phyloP scores from a whole-genome alignment of 768 basidiomycete genomes.

The Hemileccinum rubropunctum region DNA sequence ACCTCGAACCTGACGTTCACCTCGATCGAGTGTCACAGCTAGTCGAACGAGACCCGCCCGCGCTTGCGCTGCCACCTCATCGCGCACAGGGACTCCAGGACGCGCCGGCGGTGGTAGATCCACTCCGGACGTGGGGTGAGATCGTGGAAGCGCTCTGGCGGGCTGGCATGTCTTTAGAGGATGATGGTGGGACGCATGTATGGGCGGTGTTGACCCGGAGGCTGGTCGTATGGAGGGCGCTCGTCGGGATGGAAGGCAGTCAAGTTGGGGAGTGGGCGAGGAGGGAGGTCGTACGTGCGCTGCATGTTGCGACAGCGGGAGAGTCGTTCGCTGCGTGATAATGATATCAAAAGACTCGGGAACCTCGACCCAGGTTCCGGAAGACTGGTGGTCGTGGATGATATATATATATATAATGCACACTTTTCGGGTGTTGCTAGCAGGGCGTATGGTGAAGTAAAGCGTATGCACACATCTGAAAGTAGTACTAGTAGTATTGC shows the following conservation, averaged over 20 bases:
- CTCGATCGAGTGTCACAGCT: background rate
- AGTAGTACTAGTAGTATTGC: too few relatives aligned
- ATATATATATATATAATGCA: too few relatives aligned
- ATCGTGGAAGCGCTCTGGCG: conserved; percentile 49
- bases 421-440: too few relatives aligned
- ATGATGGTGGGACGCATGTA: conserved; percentile 13
- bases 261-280: conserved; percentile 58
- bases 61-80: conserved; percentile 31
- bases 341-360: background rate
- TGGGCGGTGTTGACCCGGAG: conserved; percentile 57
- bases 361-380: too few relatives aligned
- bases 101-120: conserved; percentile 19
- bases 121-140: conserved; percentile 46
- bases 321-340: background rate
- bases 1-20: conserved; percentile 24
- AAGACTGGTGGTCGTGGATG: too few relatives aligned
- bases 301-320: background rate
- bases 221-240: conserved; percentile 54
- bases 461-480: too few relatives aligned
- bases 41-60: background rate
- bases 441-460: too few relatives aligned
- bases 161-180: conserved; percentile 18
- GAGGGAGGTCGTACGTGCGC: conserved; percentile 8
- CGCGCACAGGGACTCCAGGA: conserved; percentile 38
- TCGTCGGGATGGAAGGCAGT: conserved; percentile 38